phyloP scores from a whole-genome alignment of 768 basidiomycete species.

The Russula dissimulans region DNA sequence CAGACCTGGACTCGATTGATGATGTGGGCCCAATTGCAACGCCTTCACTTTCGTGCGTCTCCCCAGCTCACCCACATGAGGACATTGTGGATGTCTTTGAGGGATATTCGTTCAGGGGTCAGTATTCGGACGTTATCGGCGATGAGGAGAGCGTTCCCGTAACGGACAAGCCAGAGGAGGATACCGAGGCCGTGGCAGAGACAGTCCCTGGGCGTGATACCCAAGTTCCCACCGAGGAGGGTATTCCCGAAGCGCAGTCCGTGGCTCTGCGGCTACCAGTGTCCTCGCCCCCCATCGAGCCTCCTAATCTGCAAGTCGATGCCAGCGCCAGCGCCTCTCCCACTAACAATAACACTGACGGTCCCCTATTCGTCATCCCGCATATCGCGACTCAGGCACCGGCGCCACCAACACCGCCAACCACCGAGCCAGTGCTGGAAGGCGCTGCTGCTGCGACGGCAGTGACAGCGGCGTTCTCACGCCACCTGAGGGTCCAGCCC shows the following conservation, averaged over 20 bases:
- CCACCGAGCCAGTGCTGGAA: too few species aligned
- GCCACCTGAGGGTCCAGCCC: background rate
- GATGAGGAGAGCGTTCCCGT: constrained; percentile 37
- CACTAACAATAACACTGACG: background rate
- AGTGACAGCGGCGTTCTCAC: background rate
- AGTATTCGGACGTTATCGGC: constrained; percentile 68
- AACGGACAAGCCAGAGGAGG: constrained; percentile 39
- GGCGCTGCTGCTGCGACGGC: too few species aligned
- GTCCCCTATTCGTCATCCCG: background rate
- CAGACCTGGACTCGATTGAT: constrained; percentile 60
- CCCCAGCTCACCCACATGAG: constrained; percentile 49
- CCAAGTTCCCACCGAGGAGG: constrained; percentile 40
- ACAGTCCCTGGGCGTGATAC: constrained; percentile 24
- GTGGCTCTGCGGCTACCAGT: constrained; percentile 22
- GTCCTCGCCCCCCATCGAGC: background rate
- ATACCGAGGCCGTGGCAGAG: constrained; percentile 6
- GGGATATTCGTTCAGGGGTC: constrained; percentile 87
- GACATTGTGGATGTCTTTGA: constrained; percentile 74
- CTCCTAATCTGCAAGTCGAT: background rate
- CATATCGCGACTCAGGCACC: background rate
- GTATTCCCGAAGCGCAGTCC: constrained; percentile 58
- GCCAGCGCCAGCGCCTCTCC: background rate
- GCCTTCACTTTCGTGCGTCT: constrained; percentile 68
- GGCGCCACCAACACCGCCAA: background rate
- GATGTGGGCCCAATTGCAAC: constrained; percentile 67